phyloP scores from a whole-genome alignment of 108 stramenopile genomes.

The Cyclotella sp. region DNA sequence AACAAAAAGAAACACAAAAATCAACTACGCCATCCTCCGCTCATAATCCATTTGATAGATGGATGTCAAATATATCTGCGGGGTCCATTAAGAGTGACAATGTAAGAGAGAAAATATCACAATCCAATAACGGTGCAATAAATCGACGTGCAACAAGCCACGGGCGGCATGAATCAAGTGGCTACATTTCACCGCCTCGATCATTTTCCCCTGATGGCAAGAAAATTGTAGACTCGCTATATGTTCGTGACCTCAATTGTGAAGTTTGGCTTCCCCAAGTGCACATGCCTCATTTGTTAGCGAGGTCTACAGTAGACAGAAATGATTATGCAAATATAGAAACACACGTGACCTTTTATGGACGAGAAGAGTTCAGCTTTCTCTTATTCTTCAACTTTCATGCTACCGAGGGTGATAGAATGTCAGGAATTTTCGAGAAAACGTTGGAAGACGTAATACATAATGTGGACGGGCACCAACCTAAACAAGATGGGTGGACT shows the following conservation, averaged over 20 bases:
- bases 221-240: constrained; percentile 27
- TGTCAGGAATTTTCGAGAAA: neutral
- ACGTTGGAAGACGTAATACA: constrained; percentile 6
- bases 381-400: constrained; percentile 49
- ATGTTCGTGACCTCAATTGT: constrained; percentile 53
- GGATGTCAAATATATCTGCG: constrained; percentile 24
- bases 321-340: constrained; percentile 27
- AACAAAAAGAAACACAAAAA: constrained; percentile 3
- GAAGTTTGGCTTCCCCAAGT: constrained; percentile 69
- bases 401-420: neutral
- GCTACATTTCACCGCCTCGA: constrained; percentile 1
- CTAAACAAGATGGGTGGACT: neutral
- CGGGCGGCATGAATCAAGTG: neutral
- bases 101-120: neutral
- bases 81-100: neutral
- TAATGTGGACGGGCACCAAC: neutral
- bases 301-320: neutral
- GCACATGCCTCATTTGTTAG: constrained; percentile 27
- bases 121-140: neutral
- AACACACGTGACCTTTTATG: constrained; percentile 49
- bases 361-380: constrained; percentile 48
- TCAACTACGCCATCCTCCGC: neutral
- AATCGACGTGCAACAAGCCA: constrained; percentile 1
- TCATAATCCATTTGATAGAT: constrained; percentile 27
- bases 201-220: neutral